Evolutionary conservation across 2,329 filamentous ascomycete genomes (phyloP).

Genomic region (Bretziella fagacearum): DNA sequence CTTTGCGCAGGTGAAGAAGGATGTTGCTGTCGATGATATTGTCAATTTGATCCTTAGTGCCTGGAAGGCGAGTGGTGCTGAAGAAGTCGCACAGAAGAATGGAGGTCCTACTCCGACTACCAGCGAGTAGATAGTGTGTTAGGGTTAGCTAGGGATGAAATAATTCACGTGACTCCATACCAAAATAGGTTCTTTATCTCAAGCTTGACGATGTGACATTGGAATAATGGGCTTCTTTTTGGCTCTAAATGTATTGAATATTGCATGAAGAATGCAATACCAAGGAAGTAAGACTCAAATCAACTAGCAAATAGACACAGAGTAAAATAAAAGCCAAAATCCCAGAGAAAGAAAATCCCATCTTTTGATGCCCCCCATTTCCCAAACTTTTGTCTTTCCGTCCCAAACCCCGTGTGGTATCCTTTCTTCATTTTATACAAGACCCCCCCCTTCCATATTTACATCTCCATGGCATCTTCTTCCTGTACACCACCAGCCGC

Average conservation of each 20-base stretch:
- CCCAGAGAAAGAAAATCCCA: neutral
- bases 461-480: slow-evolving; percentile 16
- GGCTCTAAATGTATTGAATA: no score
- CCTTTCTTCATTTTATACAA: slow-evolving; percentile 1
- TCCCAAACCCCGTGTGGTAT: neutral
- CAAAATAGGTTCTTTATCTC: neutral
- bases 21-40: slow-evolving; percentile 70
- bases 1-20: slow-evolving; percentile 93
- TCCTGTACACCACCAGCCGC: no score
- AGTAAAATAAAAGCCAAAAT: slow-evolving; percentile 3
- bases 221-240: no score
- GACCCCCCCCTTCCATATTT: slow-evolving; percentile 2
- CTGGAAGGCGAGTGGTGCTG: slow-evolving; percentile 80
- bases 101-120: slow-evolving; percentile 43
- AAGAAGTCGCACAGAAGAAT: slow-evolving; percentile 34
- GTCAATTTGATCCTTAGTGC: slow-evolving; percentile 76
- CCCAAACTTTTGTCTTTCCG: slow-evolving; percentile 3
- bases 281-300: no score
- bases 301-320: slow-evolving; percentile 1
- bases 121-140: slow-evolving; percentile 6
- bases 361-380: neutral
- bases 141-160: neutral
- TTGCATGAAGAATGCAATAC: no score
- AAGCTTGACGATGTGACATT: no score
- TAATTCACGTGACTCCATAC: neutral